These are phyloP conservation scores for Aspergillus arachidicola DNA, from an alignment of 2,329 filamentous ascomycete species.

Conservation along the genomic window DNA sequence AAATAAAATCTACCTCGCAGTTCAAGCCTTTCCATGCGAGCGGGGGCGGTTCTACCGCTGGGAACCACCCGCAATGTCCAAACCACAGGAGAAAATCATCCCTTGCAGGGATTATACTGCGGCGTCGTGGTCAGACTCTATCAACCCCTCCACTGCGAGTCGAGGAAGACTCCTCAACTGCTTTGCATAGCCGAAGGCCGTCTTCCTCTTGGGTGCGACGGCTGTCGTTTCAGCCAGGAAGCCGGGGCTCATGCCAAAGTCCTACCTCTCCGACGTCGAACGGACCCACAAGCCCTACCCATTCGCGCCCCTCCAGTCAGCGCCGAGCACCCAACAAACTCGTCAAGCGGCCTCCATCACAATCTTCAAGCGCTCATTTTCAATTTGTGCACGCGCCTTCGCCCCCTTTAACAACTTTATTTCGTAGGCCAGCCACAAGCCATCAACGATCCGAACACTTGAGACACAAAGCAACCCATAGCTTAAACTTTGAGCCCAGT, in stretches of 20 bases:
- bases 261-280: constrained; percentile 57
- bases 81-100: constrained; percentile 30
- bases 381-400: constrained; percentile 31
- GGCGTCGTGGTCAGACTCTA: constrained; percentile 42
- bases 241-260: constrained; percentile 50
- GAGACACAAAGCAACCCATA: constrained; percentile 45
- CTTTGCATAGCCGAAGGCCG: constrained; percentile 38
- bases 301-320: constrained; percentile 35
- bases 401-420: constrained; percentile 48
- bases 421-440: constrained; percentile 64
- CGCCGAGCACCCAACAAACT: constrained; percentile 59
- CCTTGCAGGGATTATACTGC: constrained; percentile 32
- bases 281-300: constrained; percentile 56
- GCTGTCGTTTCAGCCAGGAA: constrained; percentile 55
- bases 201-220: constrained; percentile 60
- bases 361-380: constrained; percentile 49
- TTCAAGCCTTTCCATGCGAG: constrained; percentile 15
- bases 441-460: constrained; percentile 62
- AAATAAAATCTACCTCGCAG: constrained; percentile 16
- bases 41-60: constrained; percentile 17
- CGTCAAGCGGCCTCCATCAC: constrained; percentile 62
- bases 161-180: constrained; percentile 28
- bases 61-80: constrained; percentile 16
- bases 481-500: constrained; percentile 30
- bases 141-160: constrained; percentile 33